Evolutionary conservation across 805 yeast species (phyloP), one percentile per base, ranked within the genome.

Genomic region (Lachancea sp.): DNA sequence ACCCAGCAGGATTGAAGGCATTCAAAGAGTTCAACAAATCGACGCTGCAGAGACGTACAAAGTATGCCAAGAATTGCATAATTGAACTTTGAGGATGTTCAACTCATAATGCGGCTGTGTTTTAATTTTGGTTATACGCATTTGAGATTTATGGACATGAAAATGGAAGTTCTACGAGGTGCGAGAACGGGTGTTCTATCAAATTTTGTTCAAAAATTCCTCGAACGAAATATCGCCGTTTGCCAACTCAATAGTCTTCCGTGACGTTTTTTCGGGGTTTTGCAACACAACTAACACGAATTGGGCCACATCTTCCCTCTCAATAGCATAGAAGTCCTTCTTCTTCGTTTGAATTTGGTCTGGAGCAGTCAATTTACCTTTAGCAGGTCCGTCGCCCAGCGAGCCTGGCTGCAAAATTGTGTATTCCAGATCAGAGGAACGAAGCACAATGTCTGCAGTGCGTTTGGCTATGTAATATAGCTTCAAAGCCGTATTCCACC

Each of bases 391-490:
- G 42, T 72, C 73, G 19, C 59, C 52, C 51, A 79, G 66, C 12
- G 41, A 9, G 2, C 80, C 78, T 1, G 85, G 85, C 50, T 72
- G 76, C 38, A 80, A 57, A 41, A 80, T 77, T 1, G 85, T 79
- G 65, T 67, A 80, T 51, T 78, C 75, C 51, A 74, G 65, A 1
- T 62, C 58, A 10, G 70, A 57, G 22, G 62, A 58, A 45, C 71
- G 70, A 42, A 72, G 51, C 37, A 64, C 67, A 36, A 68, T 58
- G 55, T 81, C 86, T 3, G 85, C 83, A 44, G 77, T 77, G 53
- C 74, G 74, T 61, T 81, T 81, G 12, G 83, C 80, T 46, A 77
- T 76, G 52, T 71, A 80, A 62, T 81, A 80, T 22, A 73, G 59
- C 45, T 72, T 59, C 35, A 75, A 53, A 7, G 70, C 54, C 11